Percentiles rank a stretch among this genome's conserved stretches.
Evolutionary conservation across 2,329 filamentous ascomycete genomes (phyloP).

Genomic region (Aspergillus bombycis): DNA sequence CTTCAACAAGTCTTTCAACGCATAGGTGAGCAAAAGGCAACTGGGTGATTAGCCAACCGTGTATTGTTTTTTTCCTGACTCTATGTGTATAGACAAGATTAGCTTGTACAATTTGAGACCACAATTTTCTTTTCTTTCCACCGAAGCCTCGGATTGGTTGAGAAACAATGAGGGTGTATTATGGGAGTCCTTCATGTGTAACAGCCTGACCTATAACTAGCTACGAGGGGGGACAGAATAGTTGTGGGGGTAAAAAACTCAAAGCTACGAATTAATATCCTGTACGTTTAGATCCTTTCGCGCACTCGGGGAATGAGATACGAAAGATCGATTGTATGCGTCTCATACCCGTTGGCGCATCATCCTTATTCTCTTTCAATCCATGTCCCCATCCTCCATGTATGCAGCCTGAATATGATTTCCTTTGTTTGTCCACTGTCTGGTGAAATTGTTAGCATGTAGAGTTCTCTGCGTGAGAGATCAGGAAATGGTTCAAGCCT

Average conservation of each 20-base stretch:
- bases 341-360: conserved; percentile 16
- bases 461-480: not conserved
- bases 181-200: conserved; percentile 25
- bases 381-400: conserved; percentile 25
- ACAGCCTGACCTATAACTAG: conserved; percentile 30
- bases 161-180: conserved; percentile 16
- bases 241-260: conserved; percentile 28
- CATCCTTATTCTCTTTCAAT: conserved; percentile 28
- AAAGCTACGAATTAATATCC: conserved; percentile 44
- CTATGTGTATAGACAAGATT: conserved; percentile 49
- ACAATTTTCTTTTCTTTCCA: conserved; percentile 43
- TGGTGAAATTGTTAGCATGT: not conserved
- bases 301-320: conserved; percentile 33
- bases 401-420: conserved; percentile 37
- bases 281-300: conserved; percentile 46
- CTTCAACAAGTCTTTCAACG: conserved; percentile 93
- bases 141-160: conserved; percentile 23
- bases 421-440: conserved; percentile 32
- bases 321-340: conserved; percentile 24
- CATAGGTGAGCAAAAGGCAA: conserved; percentile 44
- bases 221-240: conserved; percentile 27
- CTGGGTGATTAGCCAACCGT: conserved; percentile 35
- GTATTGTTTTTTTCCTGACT: conserved; percentile 44
- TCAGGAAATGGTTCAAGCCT: not conserved
- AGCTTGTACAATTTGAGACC: conserved; percentile 51